Evolutionary conservation across 352 stramenopile genomes (phyloP).

Genomic region (Phytophthora pistaciae): DNA sequence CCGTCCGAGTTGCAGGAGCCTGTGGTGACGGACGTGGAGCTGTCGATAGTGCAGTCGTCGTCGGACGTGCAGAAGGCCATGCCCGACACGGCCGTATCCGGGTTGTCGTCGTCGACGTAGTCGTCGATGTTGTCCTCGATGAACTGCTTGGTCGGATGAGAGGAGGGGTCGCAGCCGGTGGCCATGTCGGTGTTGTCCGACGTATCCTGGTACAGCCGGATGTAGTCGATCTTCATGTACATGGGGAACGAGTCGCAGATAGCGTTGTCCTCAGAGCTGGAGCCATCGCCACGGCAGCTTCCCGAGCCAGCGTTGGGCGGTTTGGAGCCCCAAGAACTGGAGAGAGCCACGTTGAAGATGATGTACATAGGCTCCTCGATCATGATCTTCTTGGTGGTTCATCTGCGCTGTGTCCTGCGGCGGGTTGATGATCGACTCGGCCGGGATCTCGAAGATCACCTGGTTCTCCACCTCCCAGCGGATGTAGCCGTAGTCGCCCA

Average conservation of each 20-base stretch:
- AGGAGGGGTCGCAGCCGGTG: constrained; percentile 12
- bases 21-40: constrained; percentile 18
- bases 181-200: constrained; percentile 21
- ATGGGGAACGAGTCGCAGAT: constrained; percentile 75
- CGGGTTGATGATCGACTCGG: constrained; percentile 54
- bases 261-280: constrained; percentile 30
- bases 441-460: constrained; percentile 90
- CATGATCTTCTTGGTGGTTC: constrained; percentile 92
- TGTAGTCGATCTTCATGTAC: constrained; percentile 84
- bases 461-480: constrained; percentile 82
- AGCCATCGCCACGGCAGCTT: constrained; percentile 53
- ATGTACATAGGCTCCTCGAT: constrained; percentile 95
- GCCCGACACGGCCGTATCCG: constrained; percentile 40
- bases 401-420: constrained; percentile 54
- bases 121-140: constrained; percentile 55
- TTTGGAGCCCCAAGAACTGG: constrained; percentile 78
- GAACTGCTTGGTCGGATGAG: constrained; percentile 52
- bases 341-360: constrained; percentile 95
- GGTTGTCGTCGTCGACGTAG: constrained; percentile 54
- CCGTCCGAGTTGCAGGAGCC: constrained; percentile 29
- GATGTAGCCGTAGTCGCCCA: constrained; percentile 52
- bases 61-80: constrained; percentile 41
- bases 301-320: constrained; percentile 58
- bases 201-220: constrained; percentile 68
- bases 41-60: constrained; percentile 49